These are phyloP conservation scores for Auricularia heimuer DNA, from an alignment of 768 basidiomycete genomes.

Conservation along the genomic window DNA sequence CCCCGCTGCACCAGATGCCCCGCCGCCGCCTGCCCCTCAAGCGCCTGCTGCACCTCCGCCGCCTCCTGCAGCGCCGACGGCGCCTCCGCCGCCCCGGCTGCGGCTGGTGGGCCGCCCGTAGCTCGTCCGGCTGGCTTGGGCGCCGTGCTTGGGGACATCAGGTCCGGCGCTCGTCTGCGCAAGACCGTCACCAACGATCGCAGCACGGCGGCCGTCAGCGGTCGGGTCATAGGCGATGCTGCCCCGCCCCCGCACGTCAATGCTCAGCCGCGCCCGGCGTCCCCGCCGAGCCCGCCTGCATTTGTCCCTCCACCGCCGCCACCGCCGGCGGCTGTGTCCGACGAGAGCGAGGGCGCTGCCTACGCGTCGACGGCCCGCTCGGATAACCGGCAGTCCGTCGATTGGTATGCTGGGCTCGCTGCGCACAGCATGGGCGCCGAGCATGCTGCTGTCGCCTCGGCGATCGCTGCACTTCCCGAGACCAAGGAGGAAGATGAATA, in stretches of 20 bases:
- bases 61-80: conserved; percentile 21
- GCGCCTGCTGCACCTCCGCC: conserved; percentile 22
- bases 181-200: conserved; percentile 80
- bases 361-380: conserved; percentile 18
- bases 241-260: conserved; percentile 64
- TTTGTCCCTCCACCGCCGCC: conserved; percentile 24
- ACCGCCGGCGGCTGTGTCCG: conserved; percentile 16
- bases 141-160: conserved; percentile 72
- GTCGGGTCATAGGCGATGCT: conserved; percentile 68
- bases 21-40: conserved; percentile 25
- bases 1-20: conserved; percentile 23
- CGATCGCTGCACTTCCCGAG: conserved; percentile 25
- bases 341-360: neutral
- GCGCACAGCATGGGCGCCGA: conserved; percentile 40
- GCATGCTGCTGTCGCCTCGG: conserved; percentile 27
- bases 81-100: conserved; percentile 22
- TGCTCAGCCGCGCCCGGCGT: conserved; percentile 32
- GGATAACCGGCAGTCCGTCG: conserved; percentile 67
- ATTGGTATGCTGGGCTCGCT: conserved; percentile 86
- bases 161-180: conserved; percentile 57
- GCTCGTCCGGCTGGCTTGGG: conserved; percentile 30
- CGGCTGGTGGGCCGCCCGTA: conserved; percentile 22
- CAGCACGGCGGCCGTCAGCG: conserved; percentile 57
- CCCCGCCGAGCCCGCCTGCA: conserved; percentile 18
- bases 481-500: conserved; percentile 53